Percentiles rank a stretch among this genome's conserved stretches.
Conservation (phyloP, 1,139 yeast species). For the Candida sp. region DNA sequence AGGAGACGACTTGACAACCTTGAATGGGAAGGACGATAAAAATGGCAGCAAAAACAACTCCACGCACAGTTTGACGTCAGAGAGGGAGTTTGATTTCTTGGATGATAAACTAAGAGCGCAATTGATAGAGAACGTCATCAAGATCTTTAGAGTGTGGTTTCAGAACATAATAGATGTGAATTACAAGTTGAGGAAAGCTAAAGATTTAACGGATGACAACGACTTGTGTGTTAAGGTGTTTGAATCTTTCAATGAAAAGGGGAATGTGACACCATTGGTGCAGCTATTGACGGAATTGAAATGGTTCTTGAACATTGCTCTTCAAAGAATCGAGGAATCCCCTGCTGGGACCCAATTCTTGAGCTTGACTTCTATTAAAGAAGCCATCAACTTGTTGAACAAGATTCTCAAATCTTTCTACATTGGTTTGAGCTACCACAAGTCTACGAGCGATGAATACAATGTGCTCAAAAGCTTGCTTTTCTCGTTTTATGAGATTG, state of each 20-base stretch:
- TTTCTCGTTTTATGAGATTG: constrained; percentile 24
- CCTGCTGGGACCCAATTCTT: constrained; percentile 17
- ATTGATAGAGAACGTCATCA: constrained; percentile 30
- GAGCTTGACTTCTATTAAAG: constrained; percentile 28
- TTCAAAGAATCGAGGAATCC: constrained; percentile 20
- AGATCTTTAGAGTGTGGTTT: constrained; percentile 28
- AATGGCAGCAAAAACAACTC: not conserved
- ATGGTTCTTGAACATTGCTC: constrained; percentile 22
- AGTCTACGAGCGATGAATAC: constrained; percentile 19
- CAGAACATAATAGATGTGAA: constrained; percentile 21
- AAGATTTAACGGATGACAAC: not conserved
- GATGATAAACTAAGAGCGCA: constrained; percentile 31
- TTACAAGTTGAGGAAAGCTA: constrained; percentile 8
- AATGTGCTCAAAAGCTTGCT: constrained; percentile 23
- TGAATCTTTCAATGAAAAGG: constrained; percentile 11
- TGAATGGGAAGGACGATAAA: constrained; percentile 15
- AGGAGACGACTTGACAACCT: constrained; percentile 36
- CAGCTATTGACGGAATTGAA: constrained; percentile 21
- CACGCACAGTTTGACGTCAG: not conserved
- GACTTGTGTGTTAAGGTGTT: constrained; percentile 16
- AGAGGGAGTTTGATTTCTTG: constrained; percentile 22
- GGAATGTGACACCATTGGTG: constrained; percentile 11
- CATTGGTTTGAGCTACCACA: constrained; percentile 16
- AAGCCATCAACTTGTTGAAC: constrained; percentile 27
- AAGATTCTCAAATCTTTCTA: constrained; percentile 27